phyloP scores from a whole-genome alignment of 148 eudicot genomes.

The Spergularia bocconei region DNA sequence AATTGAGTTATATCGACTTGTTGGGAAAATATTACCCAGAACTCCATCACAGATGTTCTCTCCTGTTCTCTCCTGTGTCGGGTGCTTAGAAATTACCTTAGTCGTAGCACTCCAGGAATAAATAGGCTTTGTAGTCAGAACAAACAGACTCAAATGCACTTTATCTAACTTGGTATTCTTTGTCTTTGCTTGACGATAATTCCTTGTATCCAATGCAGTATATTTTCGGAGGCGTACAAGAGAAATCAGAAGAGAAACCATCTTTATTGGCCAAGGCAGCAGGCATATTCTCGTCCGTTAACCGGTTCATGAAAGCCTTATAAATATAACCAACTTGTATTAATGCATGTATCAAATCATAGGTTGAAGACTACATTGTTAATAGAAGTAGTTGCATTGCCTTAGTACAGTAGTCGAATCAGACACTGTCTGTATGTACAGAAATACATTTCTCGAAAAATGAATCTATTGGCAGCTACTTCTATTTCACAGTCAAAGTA shows the following conservation, averaged over 20 bases:
- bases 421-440: background rate
- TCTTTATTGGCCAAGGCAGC: constrained; percentile 72
- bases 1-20: no score
- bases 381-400: background rate
- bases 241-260: constrained; percentile 54
- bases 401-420: constrained; percentile 4
- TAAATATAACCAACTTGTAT: constrained; percentile 38
- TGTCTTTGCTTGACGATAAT: background rate
- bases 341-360: background rate
- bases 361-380: constrained; percentile 11
- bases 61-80: background rate
- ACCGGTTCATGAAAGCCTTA: constrained; percentile 80
- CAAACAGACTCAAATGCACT: background rate
- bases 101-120: background rate
- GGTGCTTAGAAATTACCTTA: no score
- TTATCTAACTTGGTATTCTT: background rate
- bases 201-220: constrained; percentile 42
- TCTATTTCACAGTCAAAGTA: background rate
- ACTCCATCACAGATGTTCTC: background rate
- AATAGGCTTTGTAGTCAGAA: background rate
- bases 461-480: no score
- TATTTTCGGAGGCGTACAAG: constrained; percentile 72
- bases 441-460: no score
- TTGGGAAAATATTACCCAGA: background rate
- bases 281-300: constrained; percentile 69